Conservation (phyloP, 1,284 basidiomycete species). For the Sporisorium scitamineum region DNA sequence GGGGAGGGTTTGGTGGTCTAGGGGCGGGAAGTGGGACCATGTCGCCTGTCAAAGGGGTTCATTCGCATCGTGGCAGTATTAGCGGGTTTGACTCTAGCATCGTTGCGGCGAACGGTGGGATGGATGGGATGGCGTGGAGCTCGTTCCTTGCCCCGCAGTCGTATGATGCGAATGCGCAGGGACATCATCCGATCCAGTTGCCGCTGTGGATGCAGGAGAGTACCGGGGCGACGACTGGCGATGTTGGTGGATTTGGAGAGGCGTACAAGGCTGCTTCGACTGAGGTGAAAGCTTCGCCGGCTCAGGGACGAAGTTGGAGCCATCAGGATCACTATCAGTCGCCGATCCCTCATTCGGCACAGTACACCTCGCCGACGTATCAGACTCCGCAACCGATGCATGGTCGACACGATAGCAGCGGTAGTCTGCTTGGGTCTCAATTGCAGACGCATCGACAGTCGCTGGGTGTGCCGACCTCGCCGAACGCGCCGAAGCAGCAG, state of each 20-base stretch:
- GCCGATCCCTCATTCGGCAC: slow-evolving; percentile 26
- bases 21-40: slow-evolving; percentile 4
- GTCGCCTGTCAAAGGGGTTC: slow-evolving; percentile 26
- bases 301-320: slow-evolving; percentile 17
- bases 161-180: neutral
- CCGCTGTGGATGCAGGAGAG: slow-evolving; percentile 54
- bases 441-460: slow-evolving; percentile 3
- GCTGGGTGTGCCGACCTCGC: slow-evolving; percentile 9
- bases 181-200: slow-evolving; percentile 40
- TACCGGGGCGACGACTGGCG: slow-evolving; percentile 19
- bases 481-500: slow-evolving; percentile 2
- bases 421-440: no score
- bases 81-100: slow-evolving; percentile 16
- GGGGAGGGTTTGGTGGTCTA: neutral
- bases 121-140: slow-evolving; percentile 26
- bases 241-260: slow-evolving; percentile 20
- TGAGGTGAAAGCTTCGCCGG: slow-evolving; percentile 12
- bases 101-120: neutral
- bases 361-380: slow-evolving; percentile 26
- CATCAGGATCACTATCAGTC: slow-evolving; percentile 48
- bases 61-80: slow-evolving; percentile 35
- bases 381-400: slow-evolving; percentile 10
- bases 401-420: neutral
- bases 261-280: neutral
- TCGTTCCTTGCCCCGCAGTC: slow-evolving; percentile 27